Conservation (phyloP, 1,139 yeast species). For the Taphrina deformans region DNA sequence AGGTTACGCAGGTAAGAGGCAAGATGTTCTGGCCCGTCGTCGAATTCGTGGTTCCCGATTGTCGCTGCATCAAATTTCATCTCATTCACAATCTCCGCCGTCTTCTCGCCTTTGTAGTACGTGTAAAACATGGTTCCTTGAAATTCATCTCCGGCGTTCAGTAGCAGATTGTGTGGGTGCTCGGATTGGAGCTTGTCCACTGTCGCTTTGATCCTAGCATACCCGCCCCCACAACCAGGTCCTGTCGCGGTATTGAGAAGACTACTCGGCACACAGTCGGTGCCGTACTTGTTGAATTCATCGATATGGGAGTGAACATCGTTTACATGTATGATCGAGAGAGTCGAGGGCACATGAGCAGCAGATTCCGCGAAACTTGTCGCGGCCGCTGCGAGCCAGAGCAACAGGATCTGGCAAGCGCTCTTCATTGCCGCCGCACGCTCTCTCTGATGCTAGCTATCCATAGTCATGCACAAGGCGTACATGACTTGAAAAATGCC, state of each 20-base stretch:
- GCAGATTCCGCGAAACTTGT: neutral
- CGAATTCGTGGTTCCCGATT: constrained; percentile 32
- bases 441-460: too few species aligned
- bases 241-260: neutral
- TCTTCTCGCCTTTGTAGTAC: constrained; percentile 29
- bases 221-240: constrained; percentile 20
- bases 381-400: neutral
- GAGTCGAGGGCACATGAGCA: neutral
- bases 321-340: constrained; percentile 28
- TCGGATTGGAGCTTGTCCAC: constrained; percentile 9
- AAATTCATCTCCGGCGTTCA: constrained; percentile 33
- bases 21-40: constrained; percentile 31
- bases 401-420: neutral
- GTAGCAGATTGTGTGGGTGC: constrained; percentile 23
- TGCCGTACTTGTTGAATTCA: constrained; percentile 23
- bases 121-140: constrained; percentile 32
- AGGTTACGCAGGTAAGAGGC: constrained; percentile 22
- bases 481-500: too few species aligned
- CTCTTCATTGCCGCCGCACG: neutral
- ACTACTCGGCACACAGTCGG: constrained; percentile 1
- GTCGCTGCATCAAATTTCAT: constrained; percentile 28
- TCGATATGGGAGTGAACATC: constrained; percentile 31
- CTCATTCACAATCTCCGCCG: constrained; percentile 23
- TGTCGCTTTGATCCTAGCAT: constrained; percentile 26
- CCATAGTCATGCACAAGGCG: too few species aligned